Evolutionary conservation across 192 early-diverging fungal species (phyloP).

Genomic region (Chytriomyces hyalinus): DNA sequence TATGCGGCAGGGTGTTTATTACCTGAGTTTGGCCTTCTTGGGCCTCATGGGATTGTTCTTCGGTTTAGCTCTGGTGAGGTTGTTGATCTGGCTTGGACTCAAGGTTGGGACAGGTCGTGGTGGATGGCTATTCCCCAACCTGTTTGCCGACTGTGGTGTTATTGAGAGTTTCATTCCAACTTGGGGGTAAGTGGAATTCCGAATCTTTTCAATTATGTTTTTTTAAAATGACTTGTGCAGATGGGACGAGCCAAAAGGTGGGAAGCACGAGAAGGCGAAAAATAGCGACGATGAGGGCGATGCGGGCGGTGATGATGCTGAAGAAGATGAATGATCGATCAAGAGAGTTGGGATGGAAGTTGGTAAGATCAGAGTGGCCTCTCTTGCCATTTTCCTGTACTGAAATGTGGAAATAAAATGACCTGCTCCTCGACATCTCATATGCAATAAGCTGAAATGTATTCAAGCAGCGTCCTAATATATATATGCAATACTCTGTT

Average conservation of each 20-base stretch:
- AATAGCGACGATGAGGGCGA: constrained; percentile 43
- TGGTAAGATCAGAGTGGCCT: too few species aligned
- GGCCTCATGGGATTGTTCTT: constrained; percentile 90
- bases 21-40: constrained; percentile 80
- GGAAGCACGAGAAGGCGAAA: constrained; percentile 41
- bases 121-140: constrained; percentile 95
- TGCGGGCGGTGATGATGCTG: constrained; percentile 51
- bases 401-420: too few species aligned
- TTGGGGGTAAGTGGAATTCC: constrained; percentile 66
- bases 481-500: too few species aligned
- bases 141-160: constrained; percentile 95
- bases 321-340: constrained; percentile 41
- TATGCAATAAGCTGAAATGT: too few species aligned
- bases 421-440: too few species aligned
- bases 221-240: constrained; percentile 25
- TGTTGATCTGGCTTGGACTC: constrained; percentile 82
- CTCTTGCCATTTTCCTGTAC: too few species aligned
- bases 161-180: constrained; percentile 92
- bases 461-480: too few species aligned
- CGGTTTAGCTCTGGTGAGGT: constrained; percentile 81
- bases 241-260: constrained; percentile 36
- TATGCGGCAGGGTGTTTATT: constrained; percentile 86
- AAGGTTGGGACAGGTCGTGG: constrained; percentile 75
- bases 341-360: too few species aligned
- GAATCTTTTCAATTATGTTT: neutral